Evolutionary conservation across 257 asterid genomes (phyloP).

Genomic region (Perilla frutescens): DNA sequence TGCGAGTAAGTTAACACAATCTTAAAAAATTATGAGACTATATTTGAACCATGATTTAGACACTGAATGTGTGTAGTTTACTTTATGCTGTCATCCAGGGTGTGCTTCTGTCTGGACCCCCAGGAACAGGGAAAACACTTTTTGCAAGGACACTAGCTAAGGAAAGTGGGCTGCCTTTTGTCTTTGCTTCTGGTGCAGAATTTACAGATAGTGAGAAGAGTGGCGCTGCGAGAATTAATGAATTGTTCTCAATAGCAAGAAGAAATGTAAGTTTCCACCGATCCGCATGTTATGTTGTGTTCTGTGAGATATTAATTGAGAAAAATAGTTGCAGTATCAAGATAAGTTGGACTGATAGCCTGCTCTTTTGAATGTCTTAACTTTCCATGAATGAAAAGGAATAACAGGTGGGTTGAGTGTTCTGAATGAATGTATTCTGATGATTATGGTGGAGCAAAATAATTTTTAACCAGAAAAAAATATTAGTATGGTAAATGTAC

Average conservation of each 20-base stretch:
- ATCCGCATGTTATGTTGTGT: conserved; percentile 23
- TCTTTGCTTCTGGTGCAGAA: conserved; percentile 99
- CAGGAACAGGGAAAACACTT: conserved; percentile 98
- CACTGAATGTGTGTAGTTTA: conserved; percentile 17
- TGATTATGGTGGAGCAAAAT: conserved; percentile 19
- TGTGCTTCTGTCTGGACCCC: conserved; percentile 97
- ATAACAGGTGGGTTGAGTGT: conserved; percentile 13
- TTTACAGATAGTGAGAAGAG: conserved; percentile 95
- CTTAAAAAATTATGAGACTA: conserved; percentile 30
- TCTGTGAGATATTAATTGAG: conserved; percentile 26
- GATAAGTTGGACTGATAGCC: conserved; percentile 16
- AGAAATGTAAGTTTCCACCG: conserved; percentile 75
- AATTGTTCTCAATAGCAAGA: conserved; percentile 85
- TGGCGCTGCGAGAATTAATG: conserved; percentile 90
- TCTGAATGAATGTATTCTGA: conserved; percentile 2
- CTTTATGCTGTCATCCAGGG: conserved; percentile 60
- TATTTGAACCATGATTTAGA: conserved; percentile 26
- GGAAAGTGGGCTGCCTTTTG: conserved; percentile 96
- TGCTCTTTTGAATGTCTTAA: background rate
- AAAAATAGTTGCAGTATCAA: conserved; percentile 23
- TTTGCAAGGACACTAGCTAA: conserved; percentile 95
- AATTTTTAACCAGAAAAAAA: conserved; percentile 27
- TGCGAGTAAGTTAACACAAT: conserved; percentile 66
- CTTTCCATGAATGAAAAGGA: conserved; percentile 14
- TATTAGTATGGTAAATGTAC: background rate